These are phyloP conservation scores for Backusella mclennaniae DNA, from an alignment of 192 early-diverging fungal genomes.

Conservation along the genomic window DNA sequence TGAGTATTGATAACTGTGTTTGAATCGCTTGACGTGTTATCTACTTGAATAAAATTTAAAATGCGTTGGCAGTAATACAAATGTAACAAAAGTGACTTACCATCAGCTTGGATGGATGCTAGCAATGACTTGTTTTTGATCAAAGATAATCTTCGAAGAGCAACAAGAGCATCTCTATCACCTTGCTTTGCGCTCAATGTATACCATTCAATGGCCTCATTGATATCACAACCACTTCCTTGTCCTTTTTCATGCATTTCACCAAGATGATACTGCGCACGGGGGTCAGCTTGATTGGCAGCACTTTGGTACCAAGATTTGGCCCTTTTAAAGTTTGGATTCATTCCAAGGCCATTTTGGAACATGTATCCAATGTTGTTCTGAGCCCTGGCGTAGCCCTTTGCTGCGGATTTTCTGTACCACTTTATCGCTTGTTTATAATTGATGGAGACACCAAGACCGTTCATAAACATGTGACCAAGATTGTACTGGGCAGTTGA, in stretches of 20 bases:
- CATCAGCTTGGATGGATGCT: background rate
- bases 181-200: background rate
- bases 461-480: slow-evolving; percentile 3
- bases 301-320: background rate
- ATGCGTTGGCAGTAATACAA: background rate
- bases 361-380: background rate
- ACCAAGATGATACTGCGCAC: background rate
- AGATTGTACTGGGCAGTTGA: background rate
- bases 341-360: background rate
- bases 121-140: background rate
- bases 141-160: background rate
- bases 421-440: background rate
- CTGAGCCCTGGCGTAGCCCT: background rate
- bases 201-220: background rate
- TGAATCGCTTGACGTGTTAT: background rate
- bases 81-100: background rate
- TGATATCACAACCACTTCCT: background rate
- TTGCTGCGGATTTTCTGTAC: background rate
- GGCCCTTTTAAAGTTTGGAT: background rate
- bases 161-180: background rate
- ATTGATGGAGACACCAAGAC: background rate
- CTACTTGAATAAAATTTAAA: background rate
- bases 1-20: background rate
- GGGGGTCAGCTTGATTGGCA: background rate
- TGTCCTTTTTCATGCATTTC: slow-evolving; percentile 6